Percentiles rank a stretch among this genome's conserved stretches.
These are phyloP conservation scores for Aphanomyces astaci DNA, from an alignment of 352 stramenopile species.

Conservation along the genomic window DNA sequence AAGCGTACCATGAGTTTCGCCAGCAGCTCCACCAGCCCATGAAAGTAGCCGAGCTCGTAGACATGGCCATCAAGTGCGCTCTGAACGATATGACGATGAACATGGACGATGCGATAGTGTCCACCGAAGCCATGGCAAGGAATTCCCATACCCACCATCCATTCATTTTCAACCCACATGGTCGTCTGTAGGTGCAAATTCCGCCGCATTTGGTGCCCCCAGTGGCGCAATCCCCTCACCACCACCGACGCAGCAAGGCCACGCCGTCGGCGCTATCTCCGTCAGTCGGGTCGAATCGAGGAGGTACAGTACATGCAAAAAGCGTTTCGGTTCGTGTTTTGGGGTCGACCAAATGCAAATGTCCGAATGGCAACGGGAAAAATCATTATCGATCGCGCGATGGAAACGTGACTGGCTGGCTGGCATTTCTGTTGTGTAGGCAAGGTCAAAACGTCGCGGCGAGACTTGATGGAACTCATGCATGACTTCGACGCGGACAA, in stretches of 20 bases:
- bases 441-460: neutral
- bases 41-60: constrained; percentile 54
- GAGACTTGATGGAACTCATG: constrained; percentile 4
- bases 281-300: neutral
- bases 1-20: constrained; percentile 53
- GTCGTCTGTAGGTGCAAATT: constrained; percentile 24
- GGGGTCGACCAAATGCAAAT: no score
- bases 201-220: constrained; percentile 29
- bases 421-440: neutral
- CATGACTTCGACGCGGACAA: neutral
- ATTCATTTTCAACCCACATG: constrained; percentile 16
- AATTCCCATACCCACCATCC: constrained; percentile 32
- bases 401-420: no score
- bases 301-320: neutral
- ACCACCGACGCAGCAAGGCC: neutral
- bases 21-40: constrained; percentile 45
- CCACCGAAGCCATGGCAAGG: constrained; percentile 32
- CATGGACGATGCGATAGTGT: constrained; percentile 28
- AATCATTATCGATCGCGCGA: no score
- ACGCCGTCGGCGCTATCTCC: neutral
- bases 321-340: neutral
- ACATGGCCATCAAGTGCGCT: constrained; percentile 56
- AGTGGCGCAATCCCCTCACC: neutral
- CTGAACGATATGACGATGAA: constrained; percentile 48
- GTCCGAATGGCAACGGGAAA: no score